Base-by-base conservation (phyloP, 2,329 filamentous ascomycete species). In the Aspergillus puulaauensis region DNA sequence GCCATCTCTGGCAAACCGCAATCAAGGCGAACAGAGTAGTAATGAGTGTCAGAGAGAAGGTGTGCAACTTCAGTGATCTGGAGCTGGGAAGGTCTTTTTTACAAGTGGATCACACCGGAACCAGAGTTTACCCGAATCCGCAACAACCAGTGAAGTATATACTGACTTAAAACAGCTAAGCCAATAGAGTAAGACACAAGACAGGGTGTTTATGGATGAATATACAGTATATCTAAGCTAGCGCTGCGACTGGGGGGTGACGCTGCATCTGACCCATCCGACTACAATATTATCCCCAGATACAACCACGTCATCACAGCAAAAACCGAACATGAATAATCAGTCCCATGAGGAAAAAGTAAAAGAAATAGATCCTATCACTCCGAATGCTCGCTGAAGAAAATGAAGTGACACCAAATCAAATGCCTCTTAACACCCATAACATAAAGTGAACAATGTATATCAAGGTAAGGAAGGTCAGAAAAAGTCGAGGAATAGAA, bases 341-440 rank as follows among this genome's bases (percentile, higher is more conserved):
- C 50, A 48, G 51, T 46, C 41, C 52, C 47, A 45, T 44, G 47
- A 46, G 53, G 54, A 58, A 46, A 44, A 57, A 58, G 58, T 52
- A 55, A 56, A 58, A 47, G 46, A 58, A 59, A 59, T 50, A 61
- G 50, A 55, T 64, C 65, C 57, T 57, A 68, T 64, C 66, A 69
- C 69, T 67, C 70, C 68, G 67, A 63, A 72, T 71, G 67, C 70
- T 71, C 68, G 67, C 69, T 71, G 66, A 65, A 63, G 55, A 48
- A 66, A 64, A 62, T 55, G 50, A 62, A 58, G 61, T 51, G 61
- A 67, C 64, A 65, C 58, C 63, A 57, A 66, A 69, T 66, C 50
- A 60, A 68, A 70, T 73, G 68, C 67, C 70, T 66, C 65, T 69
- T 56, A 71, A 69, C 65, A 70, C 67, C 64, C 56, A 53, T 54